Conservation (phyloP, 1,284 basidiomycete genomes). For the Cutaneotrichosporon dermatis region DNA sequence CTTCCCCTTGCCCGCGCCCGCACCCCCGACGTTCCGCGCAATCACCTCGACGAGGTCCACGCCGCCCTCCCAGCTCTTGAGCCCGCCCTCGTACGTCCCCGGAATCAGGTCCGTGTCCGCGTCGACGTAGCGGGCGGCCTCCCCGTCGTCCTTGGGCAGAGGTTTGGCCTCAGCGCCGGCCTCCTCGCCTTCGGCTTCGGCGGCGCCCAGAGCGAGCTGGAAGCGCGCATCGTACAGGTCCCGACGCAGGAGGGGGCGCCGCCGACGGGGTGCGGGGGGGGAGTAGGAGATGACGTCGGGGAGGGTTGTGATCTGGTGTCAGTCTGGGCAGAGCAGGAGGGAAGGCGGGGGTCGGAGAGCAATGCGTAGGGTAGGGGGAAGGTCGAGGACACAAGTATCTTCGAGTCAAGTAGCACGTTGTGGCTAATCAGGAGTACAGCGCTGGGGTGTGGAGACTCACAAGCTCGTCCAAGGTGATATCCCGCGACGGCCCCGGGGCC, state of each 20-base stretch:
- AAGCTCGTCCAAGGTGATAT: too few relatives aligned
- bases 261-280: constrained; percentile 23
- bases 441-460: too few relatives aligned
- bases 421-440: too few relatives aligned
- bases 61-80: constrained; percentile 98
- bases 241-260: constrained; percentile 55
- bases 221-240: constrained; percentile 93
- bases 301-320: constrained; percentile 33
- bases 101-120: constrained; percentile 86
- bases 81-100: constrained; percentile 88
- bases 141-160: too few relatives aligned
- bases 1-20: constrained; percentile 12
- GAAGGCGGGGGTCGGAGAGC: too few relatives aligned
- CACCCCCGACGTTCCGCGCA: constrained; percentile 29
- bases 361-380: too few relatives aligned
- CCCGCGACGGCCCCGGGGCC: too few relatives aligned
- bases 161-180: too few relatives aligned
- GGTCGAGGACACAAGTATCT: too few relatives aligned
- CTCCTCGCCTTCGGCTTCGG: constrained; percentile 21
- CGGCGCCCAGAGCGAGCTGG: constrained; percentile 60
- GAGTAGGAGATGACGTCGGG: constrained; percentile 45
- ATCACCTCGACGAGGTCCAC: constrained; percentile 67
- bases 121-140: constrained; percentile 56
- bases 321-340: too few relatives aligned
- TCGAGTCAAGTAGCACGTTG: too few relatives aligned